Evolutionary conservation across 1,284 basidiomycete genomes (phyloP).

Genomic region (Takashimella koratensis): DNA sequence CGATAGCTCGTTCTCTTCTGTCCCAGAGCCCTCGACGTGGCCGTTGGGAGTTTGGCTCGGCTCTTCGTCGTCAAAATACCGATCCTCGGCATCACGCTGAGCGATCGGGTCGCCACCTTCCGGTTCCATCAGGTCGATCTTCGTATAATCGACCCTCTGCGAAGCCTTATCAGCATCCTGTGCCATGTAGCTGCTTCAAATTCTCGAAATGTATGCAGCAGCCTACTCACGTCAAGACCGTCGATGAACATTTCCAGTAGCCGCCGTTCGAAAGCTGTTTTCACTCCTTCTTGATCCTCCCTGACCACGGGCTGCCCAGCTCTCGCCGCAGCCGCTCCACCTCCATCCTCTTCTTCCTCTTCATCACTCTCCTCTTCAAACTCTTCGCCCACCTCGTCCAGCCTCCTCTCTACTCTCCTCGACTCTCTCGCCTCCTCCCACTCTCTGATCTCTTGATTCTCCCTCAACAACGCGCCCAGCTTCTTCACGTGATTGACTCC

Average conservation of each 20-base stretch:
- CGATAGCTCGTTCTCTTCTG: too few species aligned
- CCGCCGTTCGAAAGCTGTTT: constrained; percentile 34
- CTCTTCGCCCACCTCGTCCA: constrained; percentile 38
- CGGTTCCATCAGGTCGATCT: constrained; percentile 43
- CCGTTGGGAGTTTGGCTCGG: constrained; percentile 25
- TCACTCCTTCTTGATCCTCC: constrained; percentile 34
- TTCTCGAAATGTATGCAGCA: background rate
- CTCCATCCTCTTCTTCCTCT: constrained; percentile 18
- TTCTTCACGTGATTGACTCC: constrained; percentile 38
- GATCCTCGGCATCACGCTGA: constrained; percentile 36
- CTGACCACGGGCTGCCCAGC: constrained; percentile 7
- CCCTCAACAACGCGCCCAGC: constrained; percentile 39
- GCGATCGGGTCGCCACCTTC: constrained; percentile 33
- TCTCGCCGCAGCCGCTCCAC: background rate
- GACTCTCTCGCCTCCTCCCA: constrained; percentile 31
- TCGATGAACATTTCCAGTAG: constrained; percentile 47
- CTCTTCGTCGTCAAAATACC: constrained; percentile 47
- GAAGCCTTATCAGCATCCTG: too few species aligned
- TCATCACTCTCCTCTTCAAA: constrained; percentile 42
- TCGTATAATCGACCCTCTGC: constrained; percentile 43
- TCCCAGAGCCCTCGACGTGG: constrained; percentile 3
- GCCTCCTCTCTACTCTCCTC: constrained; percentile 31
- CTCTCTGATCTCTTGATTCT: constrained; percentile 45
- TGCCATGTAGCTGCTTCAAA: background rate
- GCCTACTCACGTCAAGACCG: constrained; percentile 48